phyloP scores from a whole-genome alignment of 306 rosid species.

The Castanopsis chinensis region DNA sequence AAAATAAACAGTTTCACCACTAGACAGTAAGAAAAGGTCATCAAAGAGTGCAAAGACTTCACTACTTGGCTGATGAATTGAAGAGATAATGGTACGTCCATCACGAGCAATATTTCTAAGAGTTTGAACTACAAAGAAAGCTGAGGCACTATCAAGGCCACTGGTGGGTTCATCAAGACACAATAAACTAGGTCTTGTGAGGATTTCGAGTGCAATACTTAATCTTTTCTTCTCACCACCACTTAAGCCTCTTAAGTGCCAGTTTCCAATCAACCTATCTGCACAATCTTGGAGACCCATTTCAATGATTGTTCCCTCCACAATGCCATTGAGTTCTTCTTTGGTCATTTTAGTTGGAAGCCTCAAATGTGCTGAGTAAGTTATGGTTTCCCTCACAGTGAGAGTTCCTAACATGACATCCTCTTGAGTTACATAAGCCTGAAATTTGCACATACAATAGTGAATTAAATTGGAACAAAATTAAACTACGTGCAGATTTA shows the following conservation, averaged over 20 bases:
- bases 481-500: not conserved
- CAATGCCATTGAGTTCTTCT: conserved; percentile 49
- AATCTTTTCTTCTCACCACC: conserved; percentile 89
- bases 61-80: conserved; percentile 85
- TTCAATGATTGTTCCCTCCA: conserved; percentile 74
- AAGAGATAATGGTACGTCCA: conserved; percentile 76
- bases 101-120: conserved; percentile 75
- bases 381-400: conserved; percentile 67
- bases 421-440: conserved; percentile 93
- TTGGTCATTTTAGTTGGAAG: conserved; percentile 51
- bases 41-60: conserved; percentile 90
- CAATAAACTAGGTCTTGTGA: conserved; percentile 66
- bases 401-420: conserved; percentile 79
- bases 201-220: conserved; percentile 84
- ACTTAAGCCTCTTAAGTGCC: conserved; percentile 83
- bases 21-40: conserved; percentile 73
- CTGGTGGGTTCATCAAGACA: conserved; percentile 91
- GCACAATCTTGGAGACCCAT: conserved; percentile 93
- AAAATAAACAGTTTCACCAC: conserved; percentile 80
- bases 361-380: conserved; percentile 66
- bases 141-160: conserved; percentile 87
- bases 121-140: conserved; percentile 79
- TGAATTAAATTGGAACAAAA: not conserved
- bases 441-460: conserved; percentile 17
- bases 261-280: conserved; percentile 66